Base-by-base conservation (phyloP, 306 rosid genomes). In the Albizia julibrissin region DNA sequence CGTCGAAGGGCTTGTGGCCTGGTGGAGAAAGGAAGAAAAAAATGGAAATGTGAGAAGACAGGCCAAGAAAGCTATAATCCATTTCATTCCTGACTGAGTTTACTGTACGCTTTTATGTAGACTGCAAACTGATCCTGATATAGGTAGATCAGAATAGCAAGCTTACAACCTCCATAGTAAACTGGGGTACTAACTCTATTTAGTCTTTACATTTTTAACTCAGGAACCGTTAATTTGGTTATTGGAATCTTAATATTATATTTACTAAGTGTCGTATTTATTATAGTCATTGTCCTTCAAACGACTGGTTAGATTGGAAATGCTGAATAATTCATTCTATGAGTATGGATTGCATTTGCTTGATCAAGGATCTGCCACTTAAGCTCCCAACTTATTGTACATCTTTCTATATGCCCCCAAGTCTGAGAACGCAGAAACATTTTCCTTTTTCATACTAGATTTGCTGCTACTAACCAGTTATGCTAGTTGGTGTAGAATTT, bases 401-500 rank as follows among this genome's bases (percentile, higher is more conserved):
- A 22, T 22, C 54, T 70, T 43, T 22, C 21, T 3, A n/a, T 40
- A n/a, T 40, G 5, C 10, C 19, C 5, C 5, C 2, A 3, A 22
- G 12, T 40, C 54, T 22, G 24, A 40, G 26, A 42, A 4, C 13
- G 34, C 6, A 27, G 54, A 13, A 70, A 22, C 21, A 42, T 69
- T 39, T 69, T 69, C 10, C 15, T 42, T 18, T 22, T 39, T 43
- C 13, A 3, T 40, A 43, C 33, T 40, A 10, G 50, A 40, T 69
- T 40, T 69, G 49, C 44, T 69, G 44, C 34, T 42, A 5, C 15
- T 24, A 9, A 58, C 31, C 11, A n/a, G 15, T 8, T 58, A 52
- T 52, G 10, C 31, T 58, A 10, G 50, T 54, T 16, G 83, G 65
- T 68, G 34, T 75, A 56, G 26, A 70, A 52, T 52, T 76, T 37